phyloP scores from a whole-genome alignment of 345 rosid genomes.

The Moricandia arvensis region DNA sequence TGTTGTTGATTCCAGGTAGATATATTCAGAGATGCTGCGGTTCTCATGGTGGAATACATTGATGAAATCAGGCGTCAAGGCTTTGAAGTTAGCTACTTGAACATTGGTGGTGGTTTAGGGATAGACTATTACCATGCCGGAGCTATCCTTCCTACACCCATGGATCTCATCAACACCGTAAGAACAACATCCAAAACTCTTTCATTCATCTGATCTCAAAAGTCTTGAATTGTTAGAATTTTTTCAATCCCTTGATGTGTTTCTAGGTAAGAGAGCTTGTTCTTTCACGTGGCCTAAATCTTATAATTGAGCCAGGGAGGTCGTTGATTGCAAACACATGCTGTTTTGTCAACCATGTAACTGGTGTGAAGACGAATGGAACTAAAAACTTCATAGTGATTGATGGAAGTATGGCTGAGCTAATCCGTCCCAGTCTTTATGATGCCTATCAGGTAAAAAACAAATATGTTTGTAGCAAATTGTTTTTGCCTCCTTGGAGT shows the following conservation, averaged over 20 bases:
- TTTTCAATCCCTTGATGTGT: background rate
- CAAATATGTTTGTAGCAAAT: background rate
- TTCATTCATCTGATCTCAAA: background rate
- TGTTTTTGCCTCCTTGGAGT: background rate
- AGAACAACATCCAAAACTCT: constrained; percentile 32
- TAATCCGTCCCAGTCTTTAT: constrained; percentile 96
- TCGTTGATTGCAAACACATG: constrained; percentile 94
- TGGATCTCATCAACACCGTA: constrained; percentile 92
- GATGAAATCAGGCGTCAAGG: constrained; percentile 88
- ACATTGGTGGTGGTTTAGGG: constrained; percentile 98
- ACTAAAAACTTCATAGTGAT: constrained; percentile 87
- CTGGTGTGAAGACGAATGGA: constrained; percentile 95
- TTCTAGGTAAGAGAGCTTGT: constrained; percentile 86
- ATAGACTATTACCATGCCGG: constrained; percentile 88
- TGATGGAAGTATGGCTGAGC: constrained; percentile 99
- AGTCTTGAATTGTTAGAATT: background rate
- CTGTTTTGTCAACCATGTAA: constrained; percentile 87
- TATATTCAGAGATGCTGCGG: constrained; percentile 87
- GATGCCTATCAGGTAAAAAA: constrained; percentile 87
- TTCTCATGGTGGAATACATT: constrained; percentile 84
- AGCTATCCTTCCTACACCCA: constrained; percentile 86
- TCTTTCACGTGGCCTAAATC: constrained; percentile 68
- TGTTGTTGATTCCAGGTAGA: background rate
- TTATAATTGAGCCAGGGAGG: constrained; percentile 96
- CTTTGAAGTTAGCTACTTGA: constrained; percentile 78